Conservation (phyloP, 176 grass and related monocot species). For the Aegilops sharonensis region DNA sequence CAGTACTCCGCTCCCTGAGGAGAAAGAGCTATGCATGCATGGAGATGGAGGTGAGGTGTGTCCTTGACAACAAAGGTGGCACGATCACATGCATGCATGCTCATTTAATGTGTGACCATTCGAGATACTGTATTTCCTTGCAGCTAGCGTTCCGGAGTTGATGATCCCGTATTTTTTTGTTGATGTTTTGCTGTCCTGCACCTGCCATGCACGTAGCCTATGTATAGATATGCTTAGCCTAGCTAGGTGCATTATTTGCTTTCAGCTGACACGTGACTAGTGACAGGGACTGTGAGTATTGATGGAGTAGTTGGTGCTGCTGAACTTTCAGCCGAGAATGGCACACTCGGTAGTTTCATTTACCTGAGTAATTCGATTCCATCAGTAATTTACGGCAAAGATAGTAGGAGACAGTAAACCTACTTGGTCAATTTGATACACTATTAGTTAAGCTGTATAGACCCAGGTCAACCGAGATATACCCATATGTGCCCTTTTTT, state of each 20-base stretch:
- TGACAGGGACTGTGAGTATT: not conserved
- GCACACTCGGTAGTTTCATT: not conserved
- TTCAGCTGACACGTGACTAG: not conserved
- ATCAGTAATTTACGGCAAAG: not conserved
- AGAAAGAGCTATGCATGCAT: not conserved
- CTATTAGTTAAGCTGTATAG: not conserved
- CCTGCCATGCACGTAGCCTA: conserved; percentile 6
- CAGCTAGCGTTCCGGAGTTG: not conserved
- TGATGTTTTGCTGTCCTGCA: conserved; percentile 17
- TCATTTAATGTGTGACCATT: conserved; percentile 23
- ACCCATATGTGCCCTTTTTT: not conserved
- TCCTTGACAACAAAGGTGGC: conserved; percentile 28
- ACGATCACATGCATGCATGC: conserved; percentile 25
- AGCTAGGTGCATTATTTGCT: conserved; percentile 22
- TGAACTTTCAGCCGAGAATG: not conserved
- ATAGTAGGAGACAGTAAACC: not conserved
- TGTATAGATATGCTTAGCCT: not conserved
- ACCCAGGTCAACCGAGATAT: not conserved
- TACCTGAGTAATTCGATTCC: not conserved
- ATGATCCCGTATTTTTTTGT: not conserved
- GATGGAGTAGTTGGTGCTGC: not conserved
- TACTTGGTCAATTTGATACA: not conserved
- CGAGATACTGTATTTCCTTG: not conserved
- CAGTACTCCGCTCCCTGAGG: no score
- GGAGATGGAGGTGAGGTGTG: conserved; percentile 19